Conservation (phyloP, 2,329 filamentous ascomycete genomes). For the Alternaria hordeiaustralica region DNA sequence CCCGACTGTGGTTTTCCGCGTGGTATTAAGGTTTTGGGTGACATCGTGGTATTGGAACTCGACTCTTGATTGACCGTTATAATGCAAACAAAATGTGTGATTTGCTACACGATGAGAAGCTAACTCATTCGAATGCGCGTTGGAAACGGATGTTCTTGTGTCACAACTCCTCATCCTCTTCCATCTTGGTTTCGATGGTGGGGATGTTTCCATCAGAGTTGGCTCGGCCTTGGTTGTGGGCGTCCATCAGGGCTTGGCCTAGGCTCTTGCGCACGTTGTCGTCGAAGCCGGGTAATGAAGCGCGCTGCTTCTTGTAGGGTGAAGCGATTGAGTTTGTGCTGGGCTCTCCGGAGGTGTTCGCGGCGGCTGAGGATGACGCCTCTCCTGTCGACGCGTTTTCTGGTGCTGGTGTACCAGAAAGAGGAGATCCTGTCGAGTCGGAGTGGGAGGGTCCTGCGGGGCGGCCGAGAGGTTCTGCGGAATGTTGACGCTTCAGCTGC, state of each 20-base stretch:
- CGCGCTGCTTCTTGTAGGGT: conserved; percentile 77
- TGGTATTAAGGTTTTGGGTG: background rate
- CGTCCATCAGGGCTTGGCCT: conserved; percentile 39
- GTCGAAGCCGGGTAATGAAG: conserved; percentile 62
- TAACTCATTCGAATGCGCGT: conserved; percentile 26
- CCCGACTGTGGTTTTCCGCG: background rate
- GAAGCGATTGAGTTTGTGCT: conserved; percentile 64
- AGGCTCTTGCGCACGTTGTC: conserved; percentile 50
- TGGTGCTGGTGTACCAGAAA: conserved; percentile 32
- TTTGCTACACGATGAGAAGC: background rate
- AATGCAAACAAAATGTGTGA: background rate
- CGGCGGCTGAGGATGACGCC: conserved; percentile 38
- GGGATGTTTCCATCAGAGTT: conserved; percentile 42
- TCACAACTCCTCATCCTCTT: conserved; percentile 56
- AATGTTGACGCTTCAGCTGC: conserved; percentile 82
- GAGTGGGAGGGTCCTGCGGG: conserved; percentile 26
- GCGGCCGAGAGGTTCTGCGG: conserved; percentile 68
- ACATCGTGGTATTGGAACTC: background rate
- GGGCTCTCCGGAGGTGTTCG: conserved; percentile 48
- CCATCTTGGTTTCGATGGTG: conserved; percentile 44
- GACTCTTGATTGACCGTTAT: background rate
- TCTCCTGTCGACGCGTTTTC: conserved; percentile 24
- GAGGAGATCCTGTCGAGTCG: conserved; percentile 34
- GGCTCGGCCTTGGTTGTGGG: conserved; percentile 38
- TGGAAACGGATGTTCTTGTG: conserved; percentile 32